phyloP scores from a whole-genome alignment of 306 rosid species.

The Rosa rugosa region DNA sequence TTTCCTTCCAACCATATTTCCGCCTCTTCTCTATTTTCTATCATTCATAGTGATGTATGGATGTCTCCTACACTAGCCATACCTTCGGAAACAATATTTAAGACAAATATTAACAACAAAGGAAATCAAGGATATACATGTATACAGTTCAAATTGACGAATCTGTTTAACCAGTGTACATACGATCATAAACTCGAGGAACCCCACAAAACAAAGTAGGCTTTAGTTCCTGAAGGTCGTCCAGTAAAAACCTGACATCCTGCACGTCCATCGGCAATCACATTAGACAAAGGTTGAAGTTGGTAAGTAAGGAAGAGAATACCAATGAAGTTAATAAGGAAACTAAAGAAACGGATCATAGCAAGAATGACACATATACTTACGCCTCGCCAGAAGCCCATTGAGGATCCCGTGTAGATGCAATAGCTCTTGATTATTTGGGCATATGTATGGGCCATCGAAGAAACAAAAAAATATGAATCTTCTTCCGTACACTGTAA shows the following conservation, averaged over 20 bases:
- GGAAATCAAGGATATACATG: conserved; percentile 8
- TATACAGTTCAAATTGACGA: neutral
- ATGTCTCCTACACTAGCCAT: too few relatives aligned
- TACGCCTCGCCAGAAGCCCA: conserved; percentile 92
- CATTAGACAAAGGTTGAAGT: neutral
- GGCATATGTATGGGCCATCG: conserved; percentile 73
- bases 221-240: conserved; percentile 70
- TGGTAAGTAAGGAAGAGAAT: neutral
- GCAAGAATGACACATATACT: conserved; percentile 28
- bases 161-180: conserved; percentile 49
- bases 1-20: too few relatives aligned
- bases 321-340: neutral
- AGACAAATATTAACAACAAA: conserved; percentile 18
- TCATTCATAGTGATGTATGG: too few relatives aligned
- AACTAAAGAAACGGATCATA: neutral
- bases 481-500: conserved; percentile 69
- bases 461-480: conserved; percentile 85
- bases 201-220: conserved; percentile 89
- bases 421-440: conserved; percentile 80
- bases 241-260: conserved; percentile 86
- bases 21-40: too few relatives aligned
- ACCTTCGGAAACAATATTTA: conserved; percentile 44
- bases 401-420: conserved; percentile 71
- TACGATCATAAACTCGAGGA: conserved; percentile 85
- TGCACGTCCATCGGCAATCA: conserved; percentile 31